A percentile compares a stretch with the other conserved stretches of the same genome.
phyloP scores from a whole-genome alignment of 116 monocot species.

The Cymodocea nodosa region DNA sequence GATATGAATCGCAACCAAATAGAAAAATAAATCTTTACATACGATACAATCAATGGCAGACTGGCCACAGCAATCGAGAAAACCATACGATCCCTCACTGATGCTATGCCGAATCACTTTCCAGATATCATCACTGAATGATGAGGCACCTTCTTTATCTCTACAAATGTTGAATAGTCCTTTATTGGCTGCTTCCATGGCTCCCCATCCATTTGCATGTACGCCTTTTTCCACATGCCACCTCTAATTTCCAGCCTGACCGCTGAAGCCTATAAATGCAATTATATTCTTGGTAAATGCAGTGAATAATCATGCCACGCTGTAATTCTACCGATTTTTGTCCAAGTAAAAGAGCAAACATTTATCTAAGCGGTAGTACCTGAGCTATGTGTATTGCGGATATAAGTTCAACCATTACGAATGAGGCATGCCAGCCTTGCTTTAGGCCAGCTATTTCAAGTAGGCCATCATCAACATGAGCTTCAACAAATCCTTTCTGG shows the following conservation, averaged over 20 bases:
- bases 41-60: background rate
- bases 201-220: constrained; percentile 73
- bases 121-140: constrained; percentile 43
- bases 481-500: constrained; percentile 78
- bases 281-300: background rate
- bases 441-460: constrained; percentile 86
- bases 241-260: constrained; percentile 56
- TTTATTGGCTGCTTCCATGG: constrained; percentile 57
- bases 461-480: constrained; percentile 75
- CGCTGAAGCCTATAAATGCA: constrained; percentile 34
- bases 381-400: constrained; percentile 80
- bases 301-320: background rate
- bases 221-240: constrained; percentile 40
- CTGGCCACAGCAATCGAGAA: too few relatives aligned
- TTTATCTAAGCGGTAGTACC: constrained; percentile 16
- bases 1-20: too few relatives aligned
- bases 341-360: too few relatives aligned
- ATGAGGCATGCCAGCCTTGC: constrained; percentile 95
- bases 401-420: constrained; percentile 76
- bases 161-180: constrained; percentile 47
- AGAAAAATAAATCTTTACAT: background rate
- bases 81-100: too few relatives aligned
- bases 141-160: constrained; percentile 39
- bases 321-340: too few relatives aligned
- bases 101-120: background rate